Base-by-base conservation (phyloP, 2,329 filamentous ascomycete species). In the Raffaelea albimanens region DNA sequence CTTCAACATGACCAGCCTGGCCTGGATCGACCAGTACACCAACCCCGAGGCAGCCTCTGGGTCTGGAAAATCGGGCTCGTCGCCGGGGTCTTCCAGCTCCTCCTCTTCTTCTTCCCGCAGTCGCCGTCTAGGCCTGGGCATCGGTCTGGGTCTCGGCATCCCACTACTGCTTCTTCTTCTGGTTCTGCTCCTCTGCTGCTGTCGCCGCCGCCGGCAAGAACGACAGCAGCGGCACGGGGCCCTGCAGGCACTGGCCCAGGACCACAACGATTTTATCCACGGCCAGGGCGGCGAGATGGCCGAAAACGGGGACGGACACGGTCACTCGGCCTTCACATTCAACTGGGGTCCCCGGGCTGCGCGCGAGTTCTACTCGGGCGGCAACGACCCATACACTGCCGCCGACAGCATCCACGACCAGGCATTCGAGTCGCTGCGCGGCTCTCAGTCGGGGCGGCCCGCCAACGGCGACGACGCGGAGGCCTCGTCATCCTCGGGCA, bases 81-180 rank as follows among this genome's bases (percentile, higher is more conserved):
- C 38, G 1, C 21, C 49, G 3, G 43, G 47, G n/a, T 33, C 57
- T 4, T 18, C 47, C 9, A 10, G 46, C 3, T 44, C 47, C 3
- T 22, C 36, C 2, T 18, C 46, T 7, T 44, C 48, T 14, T 45
- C 53, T 7, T 25, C 43, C 11, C 45, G 36, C 8, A 29, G 13
- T 16, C 40, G 9, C 34, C 33, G 34, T 11, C 7, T 83, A 4
- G 80, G 81, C 1, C 65, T 87, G 0, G 82, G 82, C 0, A 64
- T 83, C 2, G 83, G 83, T 0, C 59, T 87, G 1, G 82, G 83
- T 2, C 62, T 88, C 1, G 83, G 82, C 2, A 58, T 83, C 2
- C 65, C 75, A 0, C 66, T 76, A 1, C 57, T 78, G 2, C 51
- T 79, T 0, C 63, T 79, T 1, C 63, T 72, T 1, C 53, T 73